Evolutionary conservation across 179 eudicot species (phyloP).

Genomic region (Kewa caespitosa): DNA sequence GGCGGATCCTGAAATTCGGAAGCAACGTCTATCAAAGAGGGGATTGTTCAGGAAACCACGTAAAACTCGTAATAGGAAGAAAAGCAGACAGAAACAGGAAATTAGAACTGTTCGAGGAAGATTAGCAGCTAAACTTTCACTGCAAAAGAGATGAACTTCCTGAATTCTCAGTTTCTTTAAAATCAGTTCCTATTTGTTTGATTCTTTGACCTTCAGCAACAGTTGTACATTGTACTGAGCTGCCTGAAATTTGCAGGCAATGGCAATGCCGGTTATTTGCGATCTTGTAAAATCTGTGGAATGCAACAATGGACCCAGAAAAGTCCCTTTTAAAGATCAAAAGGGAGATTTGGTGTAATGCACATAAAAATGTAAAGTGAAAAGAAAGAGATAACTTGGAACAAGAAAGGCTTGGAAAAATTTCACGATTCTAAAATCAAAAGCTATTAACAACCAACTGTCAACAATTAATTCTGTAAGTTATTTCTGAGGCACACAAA

Average conservation of each 20-base stretch:
- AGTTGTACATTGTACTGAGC: background rate
- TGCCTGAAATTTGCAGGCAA: too few relatives aligned
- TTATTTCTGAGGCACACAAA: background rate
- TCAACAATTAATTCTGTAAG: background rate
- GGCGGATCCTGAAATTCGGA: slow-evolving; percentile 92
- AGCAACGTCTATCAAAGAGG: slow-evolving; percentile 48
- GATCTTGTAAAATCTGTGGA: too few relatives aligned
- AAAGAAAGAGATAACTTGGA: background rate
- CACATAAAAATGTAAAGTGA: background rate
- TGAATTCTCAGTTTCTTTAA: background rate
- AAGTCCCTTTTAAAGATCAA: too few relatives aligned
- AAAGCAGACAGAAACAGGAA: slow-evolving; percentile 24
- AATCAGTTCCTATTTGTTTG: background rate
- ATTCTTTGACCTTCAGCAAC: background rate
- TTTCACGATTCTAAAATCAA: background rate
- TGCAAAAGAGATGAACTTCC: slow-evolving; percentile 29
- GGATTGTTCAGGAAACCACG: slow-evolving; percentile 39
- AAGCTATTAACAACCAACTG: background rate
- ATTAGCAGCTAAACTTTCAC: slow-evolving; percentile 55
- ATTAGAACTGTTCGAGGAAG: slow-evolving; percentile 57
- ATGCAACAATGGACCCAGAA: too few relatives aligned
- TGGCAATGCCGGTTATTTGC: too few relatives aligned
- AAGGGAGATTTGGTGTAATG: background rate
- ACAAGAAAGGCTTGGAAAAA: background rate
- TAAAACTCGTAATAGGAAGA: slow-evolving; percentile 31